Conservation (phyloP, 257 asterid species). For the Cynanchum wilfordii region DNA sequence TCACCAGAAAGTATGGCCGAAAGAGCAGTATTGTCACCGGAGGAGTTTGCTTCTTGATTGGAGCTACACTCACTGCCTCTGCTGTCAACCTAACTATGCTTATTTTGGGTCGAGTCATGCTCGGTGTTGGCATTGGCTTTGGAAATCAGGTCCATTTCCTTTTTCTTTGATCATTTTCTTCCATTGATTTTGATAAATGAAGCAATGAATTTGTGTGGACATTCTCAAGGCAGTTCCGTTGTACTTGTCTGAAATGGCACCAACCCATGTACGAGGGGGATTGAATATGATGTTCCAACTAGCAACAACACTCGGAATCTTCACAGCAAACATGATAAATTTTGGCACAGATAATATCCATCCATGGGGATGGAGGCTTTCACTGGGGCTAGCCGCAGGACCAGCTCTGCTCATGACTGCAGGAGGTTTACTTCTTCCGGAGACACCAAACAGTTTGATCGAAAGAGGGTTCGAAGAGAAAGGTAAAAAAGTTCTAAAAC, state of each 20-base stretch:
- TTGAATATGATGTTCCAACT: conserved; percentile 81
- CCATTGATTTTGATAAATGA: neutral
- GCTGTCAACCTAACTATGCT: conserved; percentile 67
- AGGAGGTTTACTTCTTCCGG: conserved; percentile 74
- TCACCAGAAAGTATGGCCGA: conserved; percentile 66
- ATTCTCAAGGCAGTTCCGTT: conserved; percentile 70
- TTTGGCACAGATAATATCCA: conserved; percentile 59
- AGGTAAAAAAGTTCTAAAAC: conserved; percentile 50
- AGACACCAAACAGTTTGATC: conserved; percentile 74
- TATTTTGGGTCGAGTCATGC: conserved; percentile 73
- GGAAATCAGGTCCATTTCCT: conserved; percentile 63
- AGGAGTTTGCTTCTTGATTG: conserved; percentile 59
- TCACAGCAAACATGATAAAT: conserved; percentile 83
- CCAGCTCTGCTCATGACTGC: conserved; percentile 66
- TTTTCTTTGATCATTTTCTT: too few relatives aligned
- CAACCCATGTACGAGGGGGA: conserved; percentile 78
- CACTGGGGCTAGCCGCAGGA: conserved; percentile 71
- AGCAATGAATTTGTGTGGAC: conserved; percentile 5
- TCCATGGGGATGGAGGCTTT: conserved; percentile 91
- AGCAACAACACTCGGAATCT: conserved; percentile 78
- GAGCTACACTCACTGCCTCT: conserved; percentile 63
- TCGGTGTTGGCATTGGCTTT: conserved; percentile 85
- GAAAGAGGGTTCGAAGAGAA: conserved; percentile 46
- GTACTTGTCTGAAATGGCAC: conserved; percentile 86
- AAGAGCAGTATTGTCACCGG: conserved; percentile 70